Evolutionary conservation across 1,284 basidiomycete genomes (phyloP).

Genomic region (Hypsizygus ulmarius): DNA sequence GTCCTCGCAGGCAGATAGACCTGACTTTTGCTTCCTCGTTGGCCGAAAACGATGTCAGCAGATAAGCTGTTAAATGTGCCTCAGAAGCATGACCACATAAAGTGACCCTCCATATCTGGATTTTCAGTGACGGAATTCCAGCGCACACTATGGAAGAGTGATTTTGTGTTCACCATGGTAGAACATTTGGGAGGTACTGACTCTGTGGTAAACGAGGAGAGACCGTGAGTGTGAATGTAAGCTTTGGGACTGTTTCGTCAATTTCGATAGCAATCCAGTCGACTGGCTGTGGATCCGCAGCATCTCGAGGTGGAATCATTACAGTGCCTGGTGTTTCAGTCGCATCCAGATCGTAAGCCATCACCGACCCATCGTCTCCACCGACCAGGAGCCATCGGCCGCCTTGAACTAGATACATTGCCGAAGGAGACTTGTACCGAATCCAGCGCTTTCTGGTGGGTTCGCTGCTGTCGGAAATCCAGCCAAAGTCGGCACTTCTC

Average conservation of each 20-base stretch:
- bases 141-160: background rate
- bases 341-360: slow-evolving; percentile 9
- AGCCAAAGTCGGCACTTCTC: slow-evolving; percentile 10
- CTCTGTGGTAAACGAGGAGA: background rate
- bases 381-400: slow-evolving; percentile 12
- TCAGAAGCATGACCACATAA: slow-evolving; percentile 3
- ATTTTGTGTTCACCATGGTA: background rate
- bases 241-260: slow-evolving; percentile 2
- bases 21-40: no score
- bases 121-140: background rate
- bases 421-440: background rate
- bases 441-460: slow-evolving; percentile 10
- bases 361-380: background rate
- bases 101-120: slow-evolving; percentile 9
- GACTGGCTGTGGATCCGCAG: background rate
- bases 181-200: background rate
- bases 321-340: background rate
- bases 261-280: slow-evolving; percentile 6
- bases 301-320: slow-evolving; percentile 2
- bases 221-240: slow-evolving; percentile 8
- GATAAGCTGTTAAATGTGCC: slow-evolving; percentile 3
- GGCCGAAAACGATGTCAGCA: no score
- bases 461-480: slow-evolving; percentile 3
- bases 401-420: slow-evolving; percentile 8
- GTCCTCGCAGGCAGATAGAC: no score